phyloP scores from a whole-genome alignment of 345 rosid genomes.

The Lepidium didymum region DNA sequence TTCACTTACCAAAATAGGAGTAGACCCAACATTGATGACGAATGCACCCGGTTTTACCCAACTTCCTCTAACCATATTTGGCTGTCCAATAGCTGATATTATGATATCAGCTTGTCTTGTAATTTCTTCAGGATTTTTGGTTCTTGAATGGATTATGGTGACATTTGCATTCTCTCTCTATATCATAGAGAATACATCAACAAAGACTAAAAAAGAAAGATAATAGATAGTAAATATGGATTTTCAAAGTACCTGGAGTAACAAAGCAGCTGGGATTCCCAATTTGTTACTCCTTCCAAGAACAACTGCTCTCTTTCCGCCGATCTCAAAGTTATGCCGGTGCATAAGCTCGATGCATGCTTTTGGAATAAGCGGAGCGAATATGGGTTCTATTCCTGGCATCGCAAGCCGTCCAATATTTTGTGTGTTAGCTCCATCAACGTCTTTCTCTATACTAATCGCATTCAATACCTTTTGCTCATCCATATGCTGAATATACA shows the following conservation, averaged over 20 bases:
- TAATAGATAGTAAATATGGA: too few species aligned
- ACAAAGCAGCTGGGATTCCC: conserved; percentile 79
- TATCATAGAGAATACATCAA: neutral
- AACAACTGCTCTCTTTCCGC: conserved; percentile 77
- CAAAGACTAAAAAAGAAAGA: neutral
- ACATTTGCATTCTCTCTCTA: conserved; percentile 78
- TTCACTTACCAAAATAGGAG: conserved; percentile 53
- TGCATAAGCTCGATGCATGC: conserved; percentile 77
- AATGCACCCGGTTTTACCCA: conserved; percentile 90
- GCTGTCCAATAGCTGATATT: conserved; percentile 57
- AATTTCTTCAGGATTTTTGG: conserved; percentile 62
- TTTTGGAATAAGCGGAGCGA: conserved; percentile 76
- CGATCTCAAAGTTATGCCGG: conserved; percentile 53
- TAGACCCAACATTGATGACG: conserved; percentile 73
- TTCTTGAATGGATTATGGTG: conserved; percentile 69
- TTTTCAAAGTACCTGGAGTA: conserved; percentile 46
- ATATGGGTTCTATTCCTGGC: conserved; percentile 65
- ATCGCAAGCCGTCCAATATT: conserved; percentile 29
- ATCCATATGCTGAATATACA: conserved; percentile 83
- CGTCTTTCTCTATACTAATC: conserved; percentile 68
- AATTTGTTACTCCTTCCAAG: conserved; percentile 85
- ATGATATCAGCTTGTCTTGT: conserved; percentile 65
- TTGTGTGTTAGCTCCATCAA: conserved; percentile 74
- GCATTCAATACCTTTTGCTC: conserved; percentile 64
- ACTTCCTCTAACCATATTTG: conserved; percentile 59